Base-by-base conservation (phyloP, 1,139 yeast species). In the Suhomyces coccinellae region DNA sequence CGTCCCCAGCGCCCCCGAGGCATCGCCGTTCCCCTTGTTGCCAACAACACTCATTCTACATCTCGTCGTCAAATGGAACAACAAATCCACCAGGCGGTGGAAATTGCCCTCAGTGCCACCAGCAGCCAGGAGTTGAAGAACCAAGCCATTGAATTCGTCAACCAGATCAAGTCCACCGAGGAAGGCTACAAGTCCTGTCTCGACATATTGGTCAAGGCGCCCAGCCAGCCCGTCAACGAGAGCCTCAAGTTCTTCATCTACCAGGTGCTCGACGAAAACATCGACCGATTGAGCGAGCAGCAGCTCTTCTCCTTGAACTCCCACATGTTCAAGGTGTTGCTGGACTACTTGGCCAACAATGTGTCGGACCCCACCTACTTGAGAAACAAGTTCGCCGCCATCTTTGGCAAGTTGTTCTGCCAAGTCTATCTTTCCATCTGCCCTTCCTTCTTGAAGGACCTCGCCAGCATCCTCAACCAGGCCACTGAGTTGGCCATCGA, bases 11-110 rank as follows among this genome's bases (percentile, higher is more conserved):
- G 15, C 29, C 36, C 17, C 28, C 17, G 29, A 24, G 29, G 36
- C 26, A 24, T 13, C 36, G 36, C 29, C 36, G 22, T 16, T 34
- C 36, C 14, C 29, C 36, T 20, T n/a, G 24, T 20, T 31, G 24
- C 20, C 32, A 38, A 28, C 38, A 27, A 27, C 31, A 22, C 16
- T 12, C 41, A 16, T 24, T 32, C 24, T 31, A 28, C 41, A 32
- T 13, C 32, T 7, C 14, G 30, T 39, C 32, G 39, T 17, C 36
- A 41, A 26, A 87, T 88, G 95, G 90, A 87, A 56, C 80, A 81
- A 56, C 96, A 90, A 73, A 87, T 93, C 61, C 91, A 82, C 66
- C 96, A 90, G 71, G 99, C 97, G 40, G 96, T 93, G 45, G 85
- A 83, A 55, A 84, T 91, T 53, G 98, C 97, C 32, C 80, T 89